Evolutionary conservation across 2,329 filamentous ascomycete species (phyloP).

Genomic region (Colletotrichum musicola): DNA sequence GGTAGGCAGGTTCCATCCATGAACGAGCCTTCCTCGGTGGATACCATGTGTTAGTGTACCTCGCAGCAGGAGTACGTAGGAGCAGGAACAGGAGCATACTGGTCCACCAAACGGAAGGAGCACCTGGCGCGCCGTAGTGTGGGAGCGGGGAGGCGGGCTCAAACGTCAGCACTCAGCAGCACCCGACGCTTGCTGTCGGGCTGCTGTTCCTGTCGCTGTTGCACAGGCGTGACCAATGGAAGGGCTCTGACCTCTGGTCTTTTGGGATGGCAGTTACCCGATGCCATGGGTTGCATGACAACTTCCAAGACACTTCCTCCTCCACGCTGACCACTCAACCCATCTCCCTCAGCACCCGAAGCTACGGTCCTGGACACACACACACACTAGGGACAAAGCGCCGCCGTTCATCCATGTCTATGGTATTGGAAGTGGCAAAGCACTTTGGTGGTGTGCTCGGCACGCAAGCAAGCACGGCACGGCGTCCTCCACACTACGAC

Average conservation of each 20-base stretch:
- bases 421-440: conserved; percentile 37
- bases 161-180: conserved; percentile 35
- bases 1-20: no score
- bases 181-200: no score
- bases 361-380: conserved; percentile 32
- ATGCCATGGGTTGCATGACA: conserved; percentile 35
- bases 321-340: conserved; percentile 30
- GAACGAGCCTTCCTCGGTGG: no score
- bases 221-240: conserved; percentile 6
- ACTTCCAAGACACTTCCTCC: conserved; percentile 17
- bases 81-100: no score
- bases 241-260: background rate
- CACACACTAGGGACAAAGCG: conserved; percentile 23
- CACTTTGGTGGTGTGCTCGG: conserved; percentile 4
- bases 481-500: background rate
- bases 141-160: conserved; percentile 3
- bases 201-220: conserved; percentile 5
- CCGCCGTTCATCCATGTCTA: conserved; percentile 25
- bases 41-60: no score
- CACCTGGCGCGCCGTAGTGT: background rate
- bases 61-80: no score
- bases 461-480: background rate
- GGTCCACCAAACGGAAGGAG: background rate
- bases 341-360: conserved; percentile 37
- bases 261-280: conserved; percentile 38